These are phyloP conservation scores for Peltaster fructicola DNA, from an alignment of 2,329 filamentous ascomycete species.

Conservation along the genomic window DNA sequence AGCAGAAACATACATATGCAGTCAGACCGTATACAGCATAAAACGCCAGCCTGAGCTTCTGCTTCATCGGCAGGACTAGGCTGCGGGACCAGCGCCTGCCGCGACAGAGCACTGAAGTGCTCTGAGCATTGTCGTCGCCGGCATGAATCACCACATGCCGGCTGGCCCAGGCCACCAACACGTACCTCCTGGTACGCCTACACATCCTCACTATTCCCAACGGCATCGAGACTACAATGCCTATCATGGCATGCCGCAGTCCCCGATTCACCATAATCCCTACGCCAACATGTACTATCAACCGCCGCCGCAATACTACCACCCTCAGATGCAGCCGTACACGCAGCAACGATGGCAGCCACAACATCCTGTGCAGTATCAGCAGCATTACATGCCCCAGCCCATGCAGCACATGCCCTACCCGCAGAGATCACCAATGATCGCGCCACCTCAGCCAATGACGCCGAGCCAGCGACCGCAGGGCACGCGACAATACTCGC, in stretches of 20 bases:
- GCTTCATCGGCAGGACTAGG: slow-evolving; percentile 6
- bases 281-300: slow-evolving; percentile 7
- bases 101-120: slow-evolving; percentile 6
- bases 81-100: slow-evolving; percentile 7
- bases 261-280: slow-evolving; percentile 11
- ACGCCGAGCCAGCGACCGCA: slow-evolving; percentile 18
- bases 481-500: slow-evolving; percentile 5
- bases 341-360: slow-evolving; percentile 12
- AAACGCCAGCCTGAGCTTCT: no score
- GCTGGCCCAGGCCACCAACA: slow-evolving; percentile 41
- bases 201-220: slow-evolving; percentile 18
- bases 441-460: slow-evolving; percentile 32
- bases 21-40: no score
- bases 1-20: no score
- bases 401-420: slow-evolving; percentile 19
- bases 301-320: slow-evolving; percentile 8
- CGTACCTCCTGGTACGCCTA: slow-evolving; percentile 21
- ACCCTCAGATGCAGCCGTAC: slow-evolving; percentile 5
- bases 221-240: slow-evolving; percentile 23
- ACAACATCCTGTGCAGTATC: slow-evolving; percentile 20
- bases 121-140: slow-evolving; percentile 35
- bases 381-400: slow-evolving; percentile 21
- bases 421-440: slow-evolving; percentile 23
- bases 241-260: slow-evolving; percentile 22
- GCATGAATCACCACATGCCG: slow-evolving; percentile 67